phyloP scores from a whole-genome alignment of 352 stramenopile species.

The Pythium grandisporangium region DNA sequence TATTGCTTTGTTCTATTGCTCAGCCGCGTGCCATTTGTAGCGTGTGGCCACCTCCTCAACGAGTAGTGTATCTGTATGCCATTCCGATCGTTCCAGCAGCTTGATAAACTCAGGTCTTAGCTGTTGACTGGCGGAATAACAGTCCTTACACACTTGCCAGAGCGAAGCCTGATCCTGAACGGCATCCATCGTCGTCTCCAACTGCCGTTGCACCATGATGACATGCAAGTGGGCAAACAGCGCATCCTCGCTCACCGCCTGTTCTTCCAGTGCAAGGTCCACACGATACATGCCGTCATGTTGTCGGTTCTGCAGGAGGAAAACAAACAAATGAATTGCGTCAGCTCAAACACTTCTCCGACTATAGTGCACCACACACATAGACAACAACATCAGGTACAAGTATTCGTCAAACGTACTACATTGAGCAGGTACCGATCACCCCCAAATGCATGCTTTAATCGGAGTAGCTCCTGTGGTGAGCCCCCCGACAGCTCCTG shows the following conservation, averaged over 20 bases:
- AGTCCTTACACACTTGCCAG: slow-evolving; percentile 17
- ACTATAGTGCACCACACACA: too few species aligned
- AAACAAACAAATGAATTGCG: neutral
- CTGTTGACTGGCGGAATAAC: slow-evolving; percentile 19
- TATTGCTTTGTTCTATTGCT: too few species aligned
- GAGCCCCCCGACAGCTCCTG: slow-evolving; percentile 25
- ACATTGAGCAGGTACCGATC: slow-evolving; percentile 59
- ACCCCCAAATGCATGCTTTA: slow-evolving; percentile 30
- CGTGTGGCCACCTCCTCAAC: slow-evolving; percentile 48
- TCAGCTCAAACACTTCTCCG: too few species aligned
- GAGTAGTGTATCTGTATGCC: slow-evolving; percentile 53
- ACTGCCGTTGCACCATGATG: slow-evolving; percentile 31
- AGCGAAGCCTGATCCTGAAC: neutral
- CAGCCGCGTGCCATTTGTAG: slow-evolving; percentile 54
- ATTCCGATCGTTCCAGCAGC: slow-evolving; percentile 27
- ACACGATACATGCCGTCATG: slow-evolving; percentile 15
- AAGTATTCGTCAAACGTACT: slow-evolving; percentile 7
- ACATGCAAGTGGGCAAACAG: slow-evolving; percentile 45
- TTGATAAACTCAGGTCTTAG: slow-evolving; percentile 25
- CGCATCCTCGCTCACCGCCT: slow-evolving; percentile 25
- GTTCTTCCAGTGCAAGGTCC: slow-evolving; percentile 39
- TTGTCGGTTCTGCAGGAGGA: slow-evolving; percentile 4
- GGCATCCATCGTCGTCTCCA: slow-evolving; percentile 19
- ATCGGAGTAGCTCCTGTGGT: slow-evolving; percentile 21
- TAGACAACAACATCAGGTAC: too few species aligned